These are phyloP conservation scores for Salix viminalis DNA, from an alignment of 345 rosid species.

Conservation along the genomic window DNA sequence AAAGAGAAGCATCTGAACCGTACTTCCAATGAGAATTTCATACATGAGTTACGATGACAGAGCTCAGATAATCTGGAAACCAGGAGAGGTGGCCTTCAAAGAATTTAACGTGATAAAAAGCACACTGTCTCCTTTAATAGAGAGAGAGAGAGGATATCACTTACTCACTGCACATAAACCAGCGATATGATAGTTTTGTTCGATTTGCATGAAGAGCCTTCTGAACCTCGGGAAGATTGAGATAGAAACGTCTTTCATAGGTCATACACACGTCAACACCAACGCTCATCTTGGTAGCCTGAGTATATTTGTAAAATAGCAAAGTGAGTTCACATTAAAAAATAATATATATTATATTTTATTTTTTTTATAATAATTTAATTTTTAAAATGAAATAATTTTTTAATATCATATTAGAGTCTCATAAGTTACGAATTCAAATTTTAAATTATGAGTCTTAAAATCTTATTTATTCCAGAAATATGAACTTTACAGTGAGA, in stretches of 20 bases:
- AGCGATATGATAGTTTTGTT: slow-evolving; percentile 52
- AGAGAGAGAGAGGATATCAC: not conserved
- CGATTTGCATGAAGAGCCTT: slow-evolving; percentile 85
- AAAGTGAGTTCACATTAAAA: not conserved
- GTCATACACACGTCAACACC: slow-evolving; percentile 86
- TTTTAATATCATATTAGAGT: too few species aligned
- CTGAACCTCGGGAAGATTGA: slow-evolving; percentile 88
- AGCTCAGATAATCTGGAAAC: not conserved
- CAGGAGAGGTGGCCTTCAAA: not conserved
- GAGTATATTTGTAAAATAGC: not conserved
- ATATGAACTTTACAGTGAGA: not conserved
- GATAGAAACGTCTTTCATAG: slow-evolving; percentile 56
- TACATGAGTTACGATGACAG: not conserved
- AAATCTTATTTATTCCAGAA: not conserved
- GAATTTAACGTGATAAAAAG: not conserved
- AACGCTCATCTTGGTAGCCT: slow-evolving; percentile 74
- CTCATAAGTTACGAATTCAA: too few species aligned
- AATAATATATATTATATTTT: too few species aligned
- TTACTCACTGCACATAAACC: slow-evolving; percentile 88
- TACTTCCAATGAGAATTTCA: not conserved
- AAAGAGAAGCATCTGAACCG: not conserved
- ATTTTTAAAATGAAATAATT: accelerated
- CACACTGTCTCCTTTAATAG: not conserved
- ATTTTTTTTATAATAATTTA: too few species aligned
- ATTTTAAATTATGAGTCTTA: too few species aligned